Evolutionary conservation across 768 basidiomycete species (phyloP).

Genomic region (Royoungia palumana): DNA sequence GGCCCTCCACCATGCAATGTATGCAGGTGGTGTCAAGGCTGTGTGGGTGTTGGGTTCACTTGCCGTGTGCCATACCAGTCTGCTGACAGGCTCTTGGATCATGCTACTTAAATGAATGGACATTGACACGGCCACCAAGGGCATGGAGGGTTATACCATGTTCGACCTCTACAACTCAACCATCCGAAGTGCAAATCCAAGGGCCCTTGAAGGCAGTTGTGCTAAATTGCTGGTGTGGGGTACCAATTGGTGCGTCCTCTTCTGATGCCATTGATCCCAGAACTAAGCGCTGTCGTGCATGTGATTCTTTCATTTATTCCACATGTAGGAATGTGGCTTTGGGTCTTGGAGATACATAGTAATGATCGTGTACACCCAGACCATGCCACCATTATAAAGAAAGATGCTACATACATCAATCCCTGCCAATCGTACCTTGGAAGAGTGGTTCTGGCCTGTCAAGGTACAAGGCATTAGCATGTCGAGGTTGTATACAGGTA

Average conservation of each 20-base stretch:
- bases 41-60: constrained; percentile 45
- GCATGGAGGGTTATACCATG: constrained; percentile 84
- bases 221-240: constrained; percentile 87
- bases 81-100: constrained; percentile 44
- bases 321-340: constrained; percentile 73
- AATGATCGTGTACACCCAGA: constrained; percentile 81
- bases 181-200: constrained; percentile 66
- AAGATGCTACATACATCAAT: constrained; percentile 10
- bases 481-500: constrained; percentile 88
- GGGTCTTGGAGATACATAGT: constrained; percentile 77
- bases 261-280: background rate
- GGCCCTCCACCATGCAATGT: constrained; percentile 83
- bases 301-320: too few relatives aligned
- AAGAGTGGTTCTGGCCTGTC: constrained; percentile 58
- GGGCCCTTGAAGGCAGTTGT: constrained; percentile 29
- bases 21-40: constrained; percentile 69
- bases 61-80: constrained; percentile 1
- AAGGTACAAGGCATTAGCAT: constrained; percentile 67
- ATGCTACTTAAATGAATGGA: constrained; percentile 74
- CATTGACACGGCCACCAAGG: constrained; percentile 69
- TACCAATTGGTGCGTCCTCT: constrained; percentile 56
- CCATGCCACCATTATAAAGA: constrained; percentile 50
- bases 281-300: background rate
- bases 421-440: constrained; percentile 24
- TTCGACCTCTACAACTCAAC: constrained; percentile 95